Base-by-base conservation (phyloP, 805 yeast species). In the Monosporozyma solicola region DNA sequence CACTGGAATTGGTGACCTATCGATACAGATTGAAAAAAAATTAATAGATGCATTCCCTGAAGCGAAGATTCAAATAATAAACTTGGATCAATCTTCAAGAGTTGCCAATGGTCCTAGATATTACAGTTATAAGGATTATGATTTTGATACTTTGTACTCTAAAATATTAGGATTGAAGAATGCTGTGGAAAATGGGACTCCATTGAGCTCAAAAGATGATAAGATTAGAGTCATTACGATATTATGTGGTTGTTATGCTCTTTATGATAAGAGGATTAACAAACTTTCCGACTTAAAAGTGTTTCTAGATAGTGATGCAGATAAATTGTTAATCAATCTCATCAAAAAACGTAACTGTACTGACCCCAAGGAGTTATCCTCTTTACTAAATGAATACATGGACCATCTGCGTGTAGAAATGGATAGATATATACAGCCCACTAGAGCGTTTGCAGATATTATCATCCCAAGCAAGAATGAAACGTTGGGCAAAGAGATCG, bases 241-340 rank as follows among this genome's bases (percentile, higher is more conserved):
- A 6, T 76, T 89, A 1, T 83, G 83, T 58, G 97, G 98, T 2
- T 71, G 85, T 20, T 91, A 91, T 63, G 92, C 96, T 0, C 72
- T 91, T 25, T 85, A 80, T 62, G 84, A 87, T 64, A 69, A 71
- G 47, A 72, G 72, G 20, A 66, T 91, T 10, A 69, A 86, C 37
- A 71, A 72, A 10, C 55, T 77, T 61, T 83, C 91, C 0, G 74
- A 80, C 1, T 72, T 90, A 57, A 84, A 81, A 62, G 80, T 91
- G 2, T 91, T 84, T 60, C 75, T 91, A 15, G 94, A 87, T 58
- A 79, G 89, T 56, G 97, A 91, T 67, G 82, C 92, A 1, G 98
- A 91, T 66, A 81, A 85, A 5, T 71, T 97, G 52, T 71, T 91
- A 43, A 83, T 88, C n/a, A 78, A 95, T 57, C 81, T 94, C 85